A percentile compares a stretch with the other conserved stretches of the same genome.
Conservation (phyloP, 305 asterid species). For the Caryopteris hybrid region DNA sequence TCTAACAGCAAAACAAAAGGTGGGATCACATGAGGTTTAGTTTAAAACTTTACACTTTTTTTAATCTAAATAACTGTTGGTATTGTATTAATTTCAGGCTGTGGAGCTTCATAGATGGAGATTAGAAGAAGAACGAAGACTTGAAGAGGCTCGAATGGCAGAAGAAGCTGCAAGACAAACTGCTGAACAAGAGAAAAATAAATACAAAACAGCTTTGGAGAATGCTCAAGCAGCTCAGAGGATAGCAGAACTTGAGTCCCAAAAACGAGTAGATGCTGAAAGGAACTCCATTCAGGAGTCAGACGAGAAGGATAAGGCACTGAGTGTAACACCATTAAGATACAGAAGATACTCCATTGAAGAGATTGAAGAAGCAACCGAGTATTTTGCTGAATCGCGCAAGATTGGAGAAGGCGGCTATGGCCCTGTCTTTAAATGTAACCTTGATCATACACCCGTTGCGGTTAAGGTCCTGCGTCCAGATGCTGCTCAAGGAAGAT, state of each 20-base stretch:
- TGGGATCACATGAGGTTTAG: background rate
- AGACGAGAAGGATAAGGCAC: slow-evolving; percentile 19
- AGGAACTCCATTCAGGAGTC: slow-evolving; percentile 26
- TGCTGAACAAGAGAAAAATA: slow-evolving; percentile 39
- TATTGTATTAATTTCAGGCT: slow-evolving; percentile 36
- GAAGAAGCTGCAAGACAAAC: slow-evolving; percentile 41
- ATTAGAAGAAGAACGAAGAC: slow-evolving; percentile 66
- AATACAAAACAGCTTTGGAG: slow-evolving; percentile 31
- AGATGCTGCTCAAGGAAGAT: slow-evolving; percentile 85
- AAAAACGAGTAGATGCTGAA: slow-evolving; percentile 37
- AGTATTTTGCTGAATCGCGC: slow-evolving; percentile 36
- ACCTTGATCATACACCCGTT: slow-evolving; percentile 81
- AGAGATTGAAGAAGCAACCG: slow-evolving; percentile 77
- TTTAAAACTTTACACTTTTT: background rate
- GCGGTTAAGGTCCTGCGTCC: slow-evolving; percentile 85
- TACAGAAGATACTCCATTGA: slow-evolving; percentile 71
- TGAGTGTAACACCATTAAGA: slow-evolving; percentile 26
- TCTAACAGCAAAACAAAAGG: slow-evolving; percentile 81
- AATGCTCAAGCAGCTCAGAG: slow-evolving; percentile 44
- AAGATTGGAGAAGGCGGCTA: slow-evolving; percentile 96
- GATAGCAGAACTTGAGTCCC: slow-evolving; percentile 45
- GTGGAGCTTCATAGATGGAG: slow-evolving; percentile 79
- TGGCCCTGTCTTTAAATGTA: slow-evolving; percentile 85
- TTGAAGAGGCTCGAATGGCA: slow-evolving; percentile 46
- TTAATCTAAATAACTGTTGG: background rate